Base-by-base conservation (phyloP, 192 early-diverging fungal species). In the Radiomyces spectabilis region DNA sequence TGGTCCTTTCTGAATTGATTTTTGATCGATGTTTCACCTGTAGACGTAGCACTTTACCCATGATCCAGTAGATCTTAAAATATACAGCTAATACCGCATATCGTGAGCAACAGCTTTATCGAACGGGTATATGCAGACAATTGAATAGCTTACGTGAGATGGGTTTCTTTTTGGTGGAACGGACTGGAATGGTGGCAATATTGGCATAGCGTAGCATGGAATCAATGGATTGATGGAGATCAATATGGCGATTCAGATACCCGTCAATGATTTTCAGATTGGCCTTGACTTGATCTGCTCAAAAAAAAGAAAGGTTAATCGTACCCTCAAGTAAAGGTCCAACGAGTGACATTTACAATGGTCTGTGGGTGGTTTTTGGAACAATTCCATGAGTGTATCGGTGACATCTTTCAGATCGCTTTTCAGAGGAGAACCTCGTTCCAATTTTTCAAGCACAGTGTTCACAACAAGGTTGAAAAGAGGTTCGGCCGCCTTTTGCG, bases 331-430 rank as follows among this genome's bases (percentile, higher is more conserved):
- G 38, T 34, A 29, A 37, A 51, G 31, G 6, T 33, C n/a, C 4
- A 15, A 31, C n/a, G n/a, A n/a, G n/a, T n/a, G n/a, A n/a, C n/a
- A 45, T 53, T 61, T 68, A 65, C 72, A 51, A 43, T 80, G 69
- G 32, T 74, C 63, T n/a, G 58, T 55, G n/a, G 84, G 84, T 0
- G 74, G 66, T 15, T 68, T 30, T 4, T 69, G 64, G 38, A 77
- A 69, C 6, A 77, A 55, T 15, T 74, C 66, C 7, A 69, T 63
- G 5, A 86, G 65, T 31, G 73, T 69, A 55, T 84, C 84, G 18
- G 84, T 66, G 0, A 69, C 79, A 51, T 78, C 73, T 42, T 77
- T 79, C n/a, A 86, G 38, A 51, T 84, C 84, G 15, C 65, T 69
- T 33, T 81, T 68, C 19, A 86, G 49, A 35, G 68, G 57, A 5